phyloP scores from a whole-genome alignment of 345 rosid genomes.

The Bruguiera sexangula region DNA sequence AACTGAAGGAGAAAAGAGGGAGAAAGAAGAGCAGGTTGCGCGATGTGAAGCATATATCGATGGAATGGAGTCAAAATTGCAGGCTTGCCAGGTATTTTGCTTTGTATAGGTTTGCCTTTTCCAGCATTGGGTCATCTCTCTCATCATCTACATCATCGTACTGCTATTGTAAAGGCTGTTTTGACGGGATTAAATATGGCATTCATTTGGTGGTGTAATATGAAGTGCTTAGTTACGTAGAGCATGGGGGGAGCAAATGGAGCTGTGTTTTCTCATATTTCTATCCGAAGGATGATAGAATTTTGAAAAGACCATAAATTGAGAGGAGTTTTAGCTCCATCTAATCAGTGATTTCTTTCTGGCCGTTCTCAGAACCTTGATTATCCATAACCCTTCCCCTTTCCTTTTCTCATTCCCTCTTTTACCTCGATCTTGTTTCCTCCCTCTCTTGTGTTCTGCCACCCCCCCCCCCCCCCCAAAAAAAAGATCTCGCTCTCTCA shows the following conservation, averaged over 20 bases:
- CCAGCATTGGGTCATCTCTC: not conserved
- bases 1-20: constrained; percentile 89
- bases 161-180: too few relatives aligned
- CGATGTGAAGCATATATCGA: constrained; percentile 93
- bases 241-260: too few relatives aligned
- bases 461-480: too few relatives aligned
- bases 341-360: not conserved
- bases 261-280: too few relatives aligned
- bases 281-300: too few relatives aligned
- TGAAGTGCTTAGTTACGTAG: too few relatives aligned
- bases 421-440: too few relatives aligned
- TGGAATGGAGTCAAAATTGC: constrained; percentile 84
- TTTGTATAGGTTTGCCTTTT: constrained; percentile 1
- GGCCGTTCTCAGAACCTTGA: not conserved
- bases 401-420: not conserved
- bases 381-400: not conserved
- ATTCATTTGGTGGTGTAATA: too few relatives aligned
- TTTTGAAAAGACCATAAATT: too few relatives aligned
- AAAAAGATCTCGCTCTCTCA: not conserved
- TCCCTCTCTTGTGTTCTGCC: too few relatives aligned
- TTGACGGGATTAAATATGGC: too few relatives aligned
- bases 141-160: not conserved
- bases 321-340: not conserved
- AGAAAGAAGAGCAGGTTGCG: constrained; percentile 89
- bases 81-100: constrained; percentile 77